Base-by-base conservation (phyloP, 495 filamentous ascomycete genomes). In the Umbilicaria muhlenbergii region DNA sequence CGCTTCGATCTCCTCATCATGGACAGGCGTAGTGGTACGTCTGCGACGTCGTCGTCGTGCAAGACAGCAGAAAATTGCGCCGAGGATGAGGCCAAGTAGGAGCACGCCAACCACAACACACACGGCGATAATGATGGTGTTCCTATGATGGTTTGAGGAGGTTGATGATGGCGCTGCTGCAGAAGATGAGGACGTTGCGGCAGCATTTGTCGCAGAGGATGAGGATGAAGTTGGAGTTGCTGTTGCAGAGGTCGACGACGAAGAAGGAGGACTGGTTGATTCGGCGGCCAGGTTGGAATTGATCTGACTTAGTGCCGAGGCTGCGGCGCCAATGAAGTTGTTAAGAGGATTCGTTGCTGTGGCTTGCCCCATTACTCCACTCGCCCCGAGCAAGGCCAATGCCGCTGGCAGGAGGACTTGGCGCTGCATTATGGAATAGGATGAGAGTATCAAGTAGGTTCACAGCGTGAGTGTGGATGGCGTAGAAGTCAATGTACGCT, bases 121-220 rank as follows among this genome's bases (percentile, higher is more conserved):
- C 34, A 50, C 47, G 13, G 51, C 56, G 36, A 58, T 62, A 39
- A 46, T 49, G 18, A 58, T 57, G 33, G 52, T 59, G 38, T 53
- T 53, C 24, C 39, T 51, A 40, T 49, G 32, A 36, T 43, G 41
- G 1, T 0, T 28, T 28, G 24, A 6, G 8, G 24, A 28, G 24
- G 5, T 6, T 5, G 24, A 28, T 6, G 24, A 28, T 6, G 50
- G 34, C 38, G 50, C 44, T 18, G 50, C 42, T n/a, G 48, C 44
- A 17, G 39, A 28, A 8, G 52, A 43, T 11, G 52, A 46, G 13
- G 45, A 45, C n/a, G 52, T 42, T 7, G 49, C 46, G 21, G 49
- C 39, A 33, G 49, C 46, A 38, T 43, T 36, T 21, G 50, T 17
- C 24, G 53, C 45, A 24, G 51, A 43, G 14, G 46, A 40, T 36